These are phyloP conservation scores for Prunus mume DNA, from an alignment of 306 rosid genomes.

Conservation along the genomic window DNA sequence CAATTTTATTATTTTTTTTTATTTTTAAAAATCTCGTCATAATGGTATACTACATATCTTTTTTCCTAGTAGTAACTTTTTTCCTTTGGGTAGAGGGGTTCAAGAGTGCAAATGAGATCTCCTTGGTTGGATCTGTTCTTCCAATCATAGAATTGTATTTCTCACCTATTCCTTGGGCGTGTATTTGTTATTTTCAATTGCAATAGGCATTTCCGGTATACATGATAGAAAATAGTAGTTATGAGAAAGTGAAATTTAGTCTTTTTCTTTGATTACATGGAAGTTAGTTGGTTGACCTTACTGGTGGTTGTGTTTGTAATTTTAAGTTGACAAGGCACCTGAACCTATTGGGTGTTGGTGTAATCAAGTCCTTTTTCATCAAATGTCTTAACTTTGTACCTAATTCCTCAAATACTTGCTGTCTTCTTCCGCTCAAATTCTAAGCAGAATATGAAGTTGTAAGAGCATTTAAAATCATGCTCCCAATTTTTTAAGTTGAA, in stretches of 20 bases:
- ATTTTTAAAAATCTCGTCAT: neutral
- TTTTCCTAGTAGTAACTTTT: neutral
- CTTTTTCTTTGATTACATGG: neutral
- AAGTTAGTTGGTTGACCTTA: neutral
- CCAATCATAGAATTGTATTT: neutral
- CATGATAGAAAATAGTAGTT: neutral
- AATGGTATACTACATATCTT: neutral
- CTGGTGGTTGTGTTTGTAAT: neutral
- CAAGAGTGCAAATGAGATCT: neutral
- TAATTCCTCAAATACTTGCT: no score
- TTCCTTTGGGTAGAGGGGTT: neutral
- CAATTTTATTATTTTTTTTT: conserved; percentile 12
- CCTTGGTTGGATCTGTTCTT: neutral
- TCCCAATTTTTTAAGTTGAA: no score
- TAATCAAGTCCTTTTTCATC: no score
- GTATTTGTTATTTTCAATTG: neutral
- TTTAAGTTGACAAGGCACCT: neutral
- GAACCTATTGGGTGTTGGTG: neutral
- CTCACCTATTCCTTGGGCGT: neutral
- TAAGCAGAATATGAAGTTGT: no score
- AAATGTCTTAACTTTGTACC: no score
- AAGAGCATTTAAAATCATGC: no score
- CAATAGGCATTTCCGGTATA: neutral
- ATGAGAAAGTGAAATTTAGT: neutral
- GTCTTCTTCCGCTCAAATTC: no score